Conservation (phyloP, 2,329 filamentous ascomycete species). For the Bipolaris oryzae region DNA sequence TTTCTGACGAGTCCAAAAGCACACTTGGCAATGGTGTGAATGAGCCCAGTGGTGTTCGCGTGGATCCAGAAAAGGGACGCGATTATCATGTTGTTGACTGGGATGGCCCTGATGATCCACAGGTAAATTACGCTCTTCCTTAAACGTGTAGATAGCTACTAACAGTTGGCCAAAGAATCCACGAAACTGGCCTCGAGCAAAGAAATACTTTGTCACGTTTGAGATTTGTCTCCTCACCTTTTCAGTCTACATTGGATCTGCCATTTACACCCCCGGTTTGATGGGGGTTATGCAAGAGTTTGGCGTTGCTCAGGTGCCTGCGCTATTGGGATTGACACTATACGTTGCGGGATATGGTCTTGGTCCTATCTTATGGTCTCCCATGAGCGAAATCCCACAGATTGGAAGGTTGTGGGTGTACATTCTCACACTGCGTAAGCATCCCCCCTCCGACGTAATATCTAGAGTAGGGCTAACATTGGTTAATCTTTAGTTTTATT, state of each 20-base stretch:
- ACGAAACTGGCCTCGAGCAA: slow-evolving; percentile 53
- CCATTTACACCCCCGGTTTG: slow-evolving; percentile 56
- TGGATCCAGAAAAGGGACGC: slow-evolving; percentile 60
- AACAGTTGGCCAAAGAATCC: slow-evolving; percentile 47
- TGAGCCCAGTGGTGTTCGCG: slow-evolving; percentile 49
- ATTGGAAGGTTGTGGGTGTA: slow-evolving; percentile 53
- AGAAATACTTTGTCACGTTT: slow-evolving; percentile 54
- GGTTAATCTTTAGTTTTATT: slow-evolving; percentile 46
- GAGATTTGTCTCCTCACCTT: slow-evolving; percentile 57
- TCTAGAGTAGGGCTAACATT: neutral
- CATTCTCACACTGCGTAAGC: slow-evolving; percentile 26
- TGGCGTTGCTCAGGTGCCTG: slow-evolving; percentile 56
- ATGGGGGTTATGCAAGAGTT: slow-evolving; percentile 59
- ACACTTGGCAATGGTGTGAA: slow-evolving; percentile 29
- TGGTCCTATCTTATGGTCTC: slow-evolving; percentile 46
- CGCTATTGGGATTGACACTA: slow-evolving; percentile 53
- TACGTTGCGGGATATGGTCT: slow-evolving; percentile 41
- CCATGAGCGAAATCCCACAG: slow-evolving; percentile 56
- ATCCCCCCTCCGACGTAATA: neutral
- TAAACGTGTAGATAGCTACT: neutral
- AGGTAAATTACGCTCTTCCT: slow-evolving; percentile 21
- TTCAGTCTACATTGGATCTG: slow-evolving; percentile 59
- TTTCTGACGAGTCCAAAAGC: slow-evolving; percentile 19
- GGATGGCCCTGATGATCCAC: slow-evolving; percentile 57
- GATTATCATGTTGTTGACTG: slow-evolving; percentile 59